These are phyloP conservation scores for Hymenoscyphus repandus DNA, from an alignment of 2,329 filamentous ascomycete genomes.

Conservation along the genomic window DNA sequence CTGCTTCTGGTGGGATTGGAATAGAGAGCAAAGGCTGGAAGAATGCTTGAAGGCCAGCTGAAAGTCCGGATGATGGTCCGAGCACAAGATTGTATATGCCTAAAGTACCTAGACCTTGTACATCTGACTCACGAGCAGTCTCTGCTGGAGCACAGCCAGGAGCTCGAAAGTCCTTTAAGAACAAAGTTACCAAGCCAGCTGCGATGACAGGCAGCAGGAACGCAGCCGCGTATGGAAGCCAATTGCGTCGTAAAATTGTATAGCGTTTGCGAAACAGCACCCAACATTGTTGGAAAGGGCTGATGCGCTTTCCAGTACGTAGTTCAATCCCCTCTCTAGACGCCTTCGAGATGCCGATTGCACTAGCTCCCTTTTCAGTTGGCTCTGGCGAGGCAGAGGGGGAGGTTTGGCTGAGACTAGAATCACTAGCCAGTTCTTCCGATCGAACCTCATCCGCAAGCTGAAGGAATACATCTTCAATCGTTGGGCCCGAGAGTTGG, in stretches of 20 bases:
- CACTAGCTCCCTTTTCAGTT: slow-evolving; percentile 11
- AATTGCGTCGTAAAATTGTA: slow-evolving; percentile 73
- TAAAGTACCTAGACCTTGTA: slow-evolving; percentile 22
- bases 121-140: slow-evolving; percentile 37
- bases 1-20: slow-evolving; percentile 15
- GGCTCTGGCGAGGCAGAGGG: slow-evolving; percentile 13
- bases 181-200: slow-evolving; percentile 72
- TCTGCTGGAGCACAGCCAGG: slow-evolving; percentile 48
- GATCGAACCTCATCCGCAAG: slow-evolving; percentile 73
- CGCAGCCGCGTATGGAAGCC: slow-evolving; percentile 68
- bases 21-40: slow-evolving; percentile 23
- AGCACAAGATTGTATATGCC: slow-evolving; percentile 30
- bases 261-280: slow-evolving; percentile 75
- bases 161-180: slow-evolving; percentile 54
- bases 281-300: slow-evolving; percentile 63
- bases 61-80: slow-evolving; percentile 41
- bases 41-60: slow-evolving; percentile 20
- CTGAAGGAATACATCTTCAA: slow-evolving; percentile 88
- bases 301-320: slow-evolving; percentile 63
- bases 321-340: slow-evolving; percentile 41
- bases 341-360: not conserved
- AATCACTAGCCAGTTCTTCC: slow-evolving; percentile 33
- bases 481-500: slow-evolving; percentile 80
- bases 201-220: slow-evolving; percentile 74
- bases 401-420: slow-evolving; percentile 11